phyloP scores from a whole-genome alignment of 345 rosid genomes.

The Moricandia arvensis region DNA sequence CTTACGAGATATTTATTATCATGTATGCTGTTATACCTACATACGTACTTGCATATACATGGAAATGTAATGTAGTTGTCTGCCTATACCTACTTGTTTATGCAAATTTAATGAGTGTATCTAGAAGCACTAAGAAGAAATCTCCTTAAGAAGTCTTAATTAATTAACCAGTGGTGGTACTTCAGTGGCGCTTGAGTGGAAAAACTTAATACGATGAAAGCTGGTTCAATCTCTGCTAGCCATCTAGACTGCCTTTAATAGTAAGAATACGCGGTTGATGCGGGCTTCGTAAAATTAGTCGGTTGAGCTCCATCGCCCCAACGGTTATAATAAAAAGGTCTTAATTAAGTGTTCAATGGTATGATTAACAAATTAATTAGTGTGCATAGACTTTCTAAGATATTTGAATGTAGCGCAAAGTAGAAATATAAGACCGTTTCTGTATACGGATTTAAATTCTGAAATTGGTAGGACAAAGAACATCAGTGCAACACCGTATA shows the following conservation, averaged over 20 bases:
- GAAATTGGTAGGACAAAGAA: background rate
- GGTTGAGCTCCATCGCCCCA: no score
- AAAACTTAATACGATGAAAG: no score
- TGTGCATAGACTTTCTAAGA: background rate
- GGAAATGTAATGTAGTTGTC: conserved; percentile 9
- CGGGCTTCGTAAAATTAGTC: no score
- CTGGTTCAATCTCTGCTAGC: no score
- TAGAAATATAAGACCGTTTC: background rate
- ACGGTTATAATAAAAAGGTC: no score
- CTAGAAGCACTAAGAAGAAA: background rate
- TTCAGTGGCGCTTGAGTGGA: no score
- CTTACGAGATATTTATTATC: conserved; percentile 20
- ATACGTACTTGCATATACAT: conserved; percentile 19
- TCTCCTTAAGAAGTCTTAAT: background rate
- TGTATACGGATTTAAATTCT: background rate
- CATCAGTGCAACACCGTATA: background rate
- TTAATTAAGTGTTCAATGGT: no score
- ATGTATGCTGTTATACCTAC: conserved; percentile 20
- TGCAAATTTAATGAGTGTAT: conserved; percentile 21
- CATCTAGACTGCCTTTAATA: no score
- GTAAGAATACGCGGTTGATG: no score
- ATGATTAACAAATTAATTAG: background rate
- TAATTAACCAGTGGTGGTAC: no score
- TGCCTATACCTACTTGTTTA: conserved; percentile 26
- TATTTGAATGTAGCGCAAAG: background rate